A percentile compares a stretch with the other conserved stretches of the same genome.
phyloP scores from a whole-genome alignment of 2,329 filamentous ascomycete genomes.

The Amauroascus verrucosus region DNA sequence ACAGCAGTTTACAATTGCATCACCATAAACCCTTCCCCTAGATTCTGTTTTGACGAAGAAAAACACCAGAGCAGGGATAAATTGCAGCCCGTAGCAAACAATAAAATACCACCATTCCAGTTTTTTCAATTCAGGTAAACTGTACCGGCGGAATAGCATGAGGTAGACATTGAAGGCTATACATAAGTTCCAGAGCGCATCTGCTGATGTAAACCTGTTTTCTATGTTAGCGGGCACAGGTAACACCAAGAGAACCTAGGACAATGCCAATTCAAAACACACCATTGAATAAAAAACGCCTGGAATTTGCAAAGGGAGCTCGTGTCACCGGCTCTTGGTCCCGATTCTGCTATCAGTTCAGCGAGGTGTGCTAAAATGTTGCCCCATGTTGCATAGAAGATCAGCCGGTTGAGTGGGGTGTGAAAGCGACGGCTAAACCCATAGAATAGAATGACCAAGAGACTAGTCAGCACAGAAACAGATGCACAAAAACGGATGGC shows the following conservation, averaged over 20 bases:
- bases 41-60: slow-evolving; percentile 51
- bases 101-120: slow-evolving; percentile 63
- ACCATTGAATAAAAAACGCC: slow-evolving; percentile 74
- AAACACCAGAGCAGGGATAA: slow-evolving; percentile 57
- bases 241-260: not conserved
- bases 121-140: slow-evolving; percentile 50
- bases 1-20: slow-evolving; percentile 47
- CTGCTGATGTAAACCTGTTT: slow-evolving; percentile 63
- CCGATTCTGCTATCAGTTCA: slow-evolving; percentile 59
- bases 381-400: slow-evolving; percentile 74
- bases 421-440: slow-evolving; percentile 17
- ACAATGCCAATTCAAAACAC: slow-evolving; percentile 25
- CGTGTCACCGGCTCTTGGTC: slow-evolving; percentile 40
- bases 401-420: slow-evolving; percentile 59
- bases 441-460: slow-evolving; percentile 20
- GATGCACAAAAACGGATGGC: slow-evolving; percentile 12
- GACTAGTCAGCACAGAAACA: slow-evolving; percentile 17
- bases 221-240: not conserved
- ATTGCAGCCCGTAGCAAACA: slow-evolving; percentile 62
- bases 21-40: slow-evolving; percentile 56
- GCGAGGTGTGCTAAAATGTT: slow-evolving; percentile 70
- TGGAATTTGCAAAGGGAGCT: slow-evolving; percentile 63
- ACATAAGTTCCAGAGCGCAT: slow-evolving; percentile 65
- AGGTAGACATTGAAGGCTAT: slow-evolving; percentile 80
- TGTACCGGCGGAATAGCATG: slow-evolving; percentile 66